A percentile compares a stretch with the other conserved stretches of the same genome.
Conservation (phyloP, 257 asterid species). For the Orobanche coerulescens region DNA sequence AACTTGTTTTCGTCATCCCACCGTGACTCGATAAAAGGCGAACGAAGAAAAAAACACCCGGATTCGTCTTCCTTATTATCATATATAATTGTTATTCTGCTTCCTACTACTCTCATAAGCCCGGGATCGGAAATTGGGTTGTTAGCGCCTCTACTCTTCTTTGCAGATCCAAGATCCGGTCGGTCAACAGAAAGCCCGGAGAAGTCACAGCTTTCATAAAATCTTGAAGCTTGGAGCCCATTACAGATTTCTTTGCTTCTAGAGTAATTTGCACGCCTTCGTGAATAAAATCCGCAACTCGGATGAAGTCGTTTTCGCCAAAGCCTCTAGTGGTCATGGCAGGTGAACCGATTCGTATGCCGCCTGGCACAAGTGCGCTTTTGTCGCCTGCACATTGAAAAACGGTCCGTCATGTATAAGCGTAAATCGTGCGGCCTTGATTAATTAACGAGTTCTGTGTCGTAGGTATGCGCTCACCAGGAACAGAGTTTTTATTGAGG, state of each 20-base stretch:
- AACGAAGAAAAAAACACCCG: not conserved
- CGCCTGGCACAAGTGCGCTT: conserved; percentile 91
- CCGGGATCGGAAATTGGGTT: conserved; percentile 73
- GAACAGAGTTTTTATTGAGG: conserved; percentile 89
- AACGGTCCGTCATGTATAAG: not conserved
- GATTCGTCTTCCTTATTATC: not conserved
- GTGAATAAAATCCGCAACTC: conserved; percentile 72
- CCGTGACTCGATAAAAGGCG: not conserved
- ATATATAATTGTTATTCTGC: not conserved
- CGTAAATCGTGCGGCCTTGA: not conserved
- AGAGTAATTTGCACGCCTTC: conserved; percentile 81
- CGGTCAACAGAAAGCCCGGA: conserved; percentile 54
- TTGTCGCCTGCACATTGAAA: conserved; percentile 54
- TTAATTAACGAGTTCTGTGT: not conserved
- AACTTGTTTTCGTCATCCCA: not conserved
- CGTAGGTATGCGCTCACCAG: conserved; percentile 44
- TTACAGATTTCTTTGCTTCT: conserved; percentile 59
- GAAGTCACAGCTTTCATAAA: conserved; percentile 61
- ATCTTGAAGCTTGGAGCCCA: conserved; percentile 81
- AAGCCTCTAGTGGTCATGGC: conserved; percentile 96
- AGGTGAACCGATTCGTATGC: conserved; percentile 87
- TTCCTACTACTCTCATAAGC: conserved; percentile 38
- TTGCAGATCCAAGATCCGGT: conserved; percentile 45
- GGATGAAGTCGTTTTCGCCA: conserved; percentile 49
- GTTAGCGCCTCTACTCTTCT: conserved; percentile 68